Percentiles rank a stretch among this genome's conserved stretches.
Evolutionary conservation across 2,329 filamentous ascomycete genomes (phyloP).

Genomic region (Neopestalotiopsis sp.): DNA sequence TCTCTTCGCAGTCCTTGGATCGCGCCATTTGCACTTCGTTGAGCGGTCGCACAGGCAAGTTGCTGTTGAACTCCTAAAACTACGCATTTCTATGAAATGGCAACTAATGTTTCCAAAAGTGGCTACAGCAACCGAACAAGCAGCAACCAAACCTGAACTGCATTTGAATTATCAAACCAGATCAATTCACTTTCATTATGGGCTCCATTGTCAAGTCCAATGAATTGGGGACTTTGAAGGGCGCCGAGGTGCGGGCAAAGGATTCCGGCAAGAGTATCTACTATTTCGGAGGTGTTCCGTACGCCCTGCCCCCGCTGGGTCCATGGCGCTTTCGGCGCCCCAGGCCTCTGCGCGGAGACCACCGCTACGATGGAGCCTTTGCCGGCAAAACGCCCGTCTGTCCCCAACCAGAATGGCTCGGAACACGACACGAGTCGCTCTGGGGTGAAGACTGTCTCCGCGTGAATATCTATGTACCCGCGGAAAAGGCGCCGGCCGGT

Average conservation of each 20-base stretch:
- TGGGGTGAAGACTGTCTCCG: constrained; percentile 60
- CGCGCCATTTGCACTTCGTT: no score
- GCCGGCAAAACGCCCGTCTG: constrained; percentile 45
- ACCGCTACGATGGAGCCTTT: constrained; percentile 56
- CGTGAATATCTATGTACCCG: constrained; percentile 60
- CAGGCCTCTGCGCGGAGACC: constrained; percentile 50
- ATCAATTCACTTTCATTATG: not conserved
- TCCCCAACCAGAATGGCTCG: constrained; percentile 51
- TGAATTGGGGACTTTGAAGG: constrained; percentile 12
- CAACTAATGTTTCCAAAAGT: no score
- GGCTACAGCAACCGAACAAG: no score
- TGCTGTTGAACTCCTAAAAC: no score
- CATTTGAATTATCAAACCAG: not conserved
- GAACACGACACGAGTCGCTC: constrained; percentile 35
- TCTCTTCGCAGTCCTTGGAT: no score
- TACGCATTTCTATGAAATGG: no score
- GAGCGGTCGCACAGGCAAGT: no score
- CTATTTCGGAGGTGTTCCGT: constrained; percentile 62
- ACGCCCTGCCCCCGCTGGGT: constrained; percentile 55
- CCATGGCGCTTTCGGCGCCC: constrained; percentile 52
- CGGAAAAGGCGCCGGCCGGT: constrained; percentile 45
- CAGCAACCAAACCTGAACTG: no score
- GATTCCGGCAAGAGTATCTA: constrained; percentile 31
- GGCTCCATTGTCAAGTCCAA: constrained; percentile 5
- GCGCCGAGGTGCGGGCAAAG: constrained; percentile 1